These are phyloP conservation scores for Chrysoporthe deuterocubensis DNA, from an alignment of 2,329 filamentous ascomycete genomes.

Conservation along the genomic window DNA sequence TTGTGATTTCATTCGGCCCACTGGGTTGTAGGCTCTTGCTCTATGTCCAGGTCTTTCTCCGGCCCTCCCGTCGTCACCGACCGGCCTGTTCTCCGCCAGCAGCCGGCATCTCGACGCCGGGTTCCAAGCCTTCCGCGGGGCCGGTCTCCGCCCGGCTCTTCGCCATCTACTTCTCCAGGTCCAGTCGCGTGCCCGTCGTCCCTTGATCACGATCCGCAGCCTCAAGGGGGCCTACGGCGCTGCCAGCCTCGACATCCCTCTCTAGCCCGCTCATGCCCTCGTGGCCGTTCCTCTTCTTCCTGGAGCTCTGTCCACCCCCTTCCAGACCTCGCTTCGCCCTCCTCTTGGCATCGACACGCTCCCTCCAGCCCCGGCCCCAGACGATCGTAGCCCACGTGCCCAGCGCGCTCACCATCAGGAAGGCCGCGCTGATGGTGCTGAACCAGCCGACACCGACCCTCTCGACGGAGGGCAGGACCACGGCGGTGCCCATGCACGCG, in stretches of 20 bases:
- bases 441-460: constrained; percentile 82
- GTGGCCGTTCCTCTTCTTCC: neutral
- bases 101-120: neutral
- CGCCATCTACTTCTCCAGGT: neutral
- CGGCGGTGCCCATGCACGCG: constrained; percentile 70
- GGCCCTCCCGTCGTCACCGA: neutral
- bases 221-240: neutral
- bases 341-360: constrained; percentile 55
- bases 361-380: constrained; percentile 57
- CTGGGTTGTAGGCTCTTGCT: neutral
- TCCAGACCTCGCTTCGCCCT: constrained; percentile 38
- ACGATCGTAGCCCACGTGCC: constrained; percentile 52
- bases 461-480: constrained; percentile 75
- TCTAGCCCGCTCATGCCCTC: neutral
- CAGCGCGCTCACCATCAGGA: constrained; percentile 53
- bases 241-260: neutral
- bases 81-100: neutral
- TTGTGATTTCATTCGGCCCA: neutral
- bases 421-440: constrained; percentile 67
- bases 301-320: neutral
- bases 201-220: neutral
- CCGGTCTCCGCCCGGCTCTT: neutral
- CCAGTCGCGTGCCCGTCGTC: neutral
- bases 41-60: neutral
- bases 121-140: neutral